Conservation (phyloP, 176 grass and related monocot species). For the Saccharum spontaneum region DNA sequence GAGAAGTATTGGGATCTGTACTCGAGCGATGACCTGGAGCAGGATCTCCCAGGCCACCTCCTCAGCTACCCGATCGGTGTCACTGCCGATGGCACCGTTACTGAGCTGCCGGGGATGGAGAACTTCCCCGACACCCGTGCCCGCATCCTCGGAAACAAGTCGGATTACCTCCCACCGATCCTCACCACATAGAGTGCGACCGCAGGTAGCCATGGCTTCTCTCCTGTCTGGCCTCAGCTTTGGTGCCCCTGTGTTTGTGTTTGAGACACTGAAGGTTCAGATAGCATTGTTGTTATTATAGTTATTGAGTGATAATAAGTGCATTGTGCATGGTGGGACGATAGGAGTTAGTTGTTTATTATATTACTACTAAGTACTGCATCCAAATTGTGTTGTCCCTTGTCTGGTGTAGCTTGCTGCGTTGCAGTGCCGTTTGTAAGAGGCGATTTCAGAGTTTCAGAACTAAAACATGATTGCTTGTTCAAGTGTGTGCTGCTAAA, state of each 20-base stretch:
- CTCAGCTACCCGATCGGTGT: constrained; percentile 63
- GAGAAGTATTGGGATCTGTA: constrained; percentile 67
- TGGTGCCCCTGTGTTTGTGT: constrained; percentile 1
- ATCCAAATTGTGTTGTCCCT: background rate
- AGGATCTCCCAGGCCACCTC: constrained; percentile 67
- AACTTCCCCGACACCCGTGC: constrained; percentile 73
- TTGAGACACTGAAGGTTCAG: constrained; percentile 17
- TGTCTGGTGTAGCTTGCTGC: constrained; percentile 6
- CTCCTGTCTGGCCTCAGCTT: constrained; percentile 12
- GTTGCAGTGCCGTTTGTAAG: constrained; percentile 20
- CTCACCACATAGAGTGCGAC: constrained; percentile 60
- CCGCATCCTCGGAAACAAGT: constrained; percentile 57
- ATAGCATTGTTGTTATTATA: background rate
- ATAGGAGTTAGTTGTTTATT: constrained; percentile 10
- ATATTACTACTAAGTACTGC: constrained; percentile 1
- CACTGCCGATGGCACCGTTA: constrained; percentile 26
- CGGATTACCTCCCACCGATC: constrained; percentile 67
- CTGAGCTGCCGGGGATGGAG: constrained; percentile 43
- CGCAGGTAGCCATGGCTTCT: background rate
- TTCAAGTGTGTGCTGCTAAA: constrained; percentile 3
- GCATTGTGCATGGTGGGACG: constrained; percentile 23
- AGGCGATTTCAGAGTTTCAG: background rate
- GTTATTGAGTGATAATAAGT: constrained; percentile 30
- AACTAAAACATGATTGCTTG: constrained; percentile 3
- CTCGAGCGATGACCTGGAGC: constrained; percentile 44